Base-by-base conservation (phyloP, 768 basidiomycete species). In the Exsudoporus frostii region DNA sequence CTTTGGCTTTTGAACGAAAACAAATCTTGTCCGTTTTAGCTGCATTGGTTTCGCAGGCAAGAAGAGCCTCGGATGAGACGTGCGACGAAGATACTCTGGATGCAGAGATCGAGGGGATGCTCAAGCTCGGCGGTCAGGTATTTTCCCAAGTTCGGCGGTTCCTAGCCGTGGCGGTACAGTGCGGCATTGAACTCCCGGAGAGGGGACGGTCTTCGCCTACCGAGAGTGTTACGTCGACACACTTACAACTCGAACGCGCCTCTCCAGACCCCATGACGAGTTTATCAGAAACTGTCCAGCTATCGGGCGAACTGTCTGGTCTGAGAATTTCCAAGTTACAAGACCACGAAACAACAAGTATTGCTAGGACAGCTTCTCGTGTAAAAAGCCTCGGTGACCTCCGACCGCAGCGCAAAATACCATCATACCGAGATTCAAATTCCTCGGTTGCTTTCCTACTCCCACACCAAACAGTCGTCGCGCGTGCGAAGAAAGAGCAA, bases 111-210 rank as follows among this genome's bases (percentile, higher is more conserved):
- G 81, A 86, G 48, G 76, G 74, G 24, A 94, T 97, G 92, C 77
- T 96, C 24, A 81, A 83, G 29, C 77, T 90, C 10, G 89, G 88
- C 2, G 83, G 88, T 13, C 84, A 87, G 57, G 88, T 95, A 1
- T 90, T 93, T 60, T 83, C 81, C 22, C 85, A 83, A 64, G 86
- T 96, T 14, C 80, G 88, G 48, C 77, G 82, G 9, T 95, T 99
- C 68, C 72, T 99, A 48, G 78, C 83, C 22, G 76, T 89, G 49
- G 86, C 85, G 29, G 80, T 83, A 25, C 86, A 88, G 56, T 90
- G 85, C 65, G 89, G 88, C 19, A 67, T 91, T 36, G 80, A 84
- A 51, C 73, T 90, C 29, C 86, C 85, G 3, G 77, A 83, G 54
- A 74, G 72, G 46, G 71, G 71, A 36, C 76, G 76, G 22, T 63